phyloP scores from a whole-genome alignment of 345 rosid genomes.

The Ailanthus altissimus region DNA sequence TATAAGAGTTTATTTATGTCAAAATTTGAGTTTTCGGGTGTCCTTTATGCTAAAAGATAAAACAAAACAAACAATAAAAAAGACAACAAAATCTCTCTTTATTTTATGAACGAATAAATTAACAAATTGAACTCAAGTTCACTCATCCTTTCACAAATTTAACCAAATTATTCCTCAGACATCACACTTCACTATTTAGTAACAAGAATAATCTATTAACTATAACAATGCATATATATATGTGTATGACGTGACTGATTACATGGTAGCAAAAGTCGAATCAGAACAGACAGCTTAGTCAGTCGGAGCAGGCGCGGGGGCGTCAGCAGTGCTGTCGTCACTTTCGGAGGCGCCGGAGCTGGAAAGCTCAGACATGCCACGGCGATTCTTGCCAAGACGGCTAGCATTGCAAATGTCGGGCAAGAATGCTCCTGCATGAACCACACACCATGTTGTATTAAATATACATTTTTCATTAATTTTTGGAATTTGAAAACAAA shows the following conservation, averaged over 20 bases:
- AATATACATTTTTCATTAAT: background rate
- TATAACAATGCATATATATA: background rate
- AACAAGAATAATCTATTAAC: background rate
- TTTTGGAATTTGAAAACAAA: background rate
- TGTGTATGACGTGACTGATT: background rate
- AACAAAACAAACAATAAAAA: too few relatives aligned
- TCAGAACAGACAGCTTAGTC: background rate
- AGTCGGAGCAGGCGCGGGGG: slow-evolving; percentile 33
- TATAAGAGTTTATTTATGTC: too few relatives aligned
- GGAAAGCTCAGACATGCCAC: slow-evolving; percentile 67
- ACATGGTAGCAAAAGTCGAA: background rate
- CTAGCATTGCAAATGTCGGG: slow-evolving; percentile 75
- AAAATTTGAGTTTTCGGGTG: too few relatives aligned
- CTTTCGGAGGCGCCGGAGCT: slow-evolving; percentile 55
- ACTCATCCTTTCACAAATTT: background rate
- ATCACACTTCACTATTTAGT: background rate
- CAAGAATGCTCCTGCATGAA: slow-evolving; percentile 75
- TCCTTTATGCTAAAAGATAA: too few relatives aligned
- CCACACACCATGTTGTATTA: background rate
- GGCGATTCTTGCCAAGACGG: slow-evolving; percentile 62
- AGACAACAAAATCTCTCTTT: too few relatives aligned
- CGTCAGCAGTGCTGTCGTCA: background rate
- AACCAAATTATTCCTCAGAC: background rate
- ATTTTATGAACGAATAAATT: background rate
- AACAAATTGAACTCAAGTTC: background rate